Evolutionary conservation across 2,329 filamentous ascomycete species (phyloP).

Genomic region (Hypoxylon sp.): DNA sequence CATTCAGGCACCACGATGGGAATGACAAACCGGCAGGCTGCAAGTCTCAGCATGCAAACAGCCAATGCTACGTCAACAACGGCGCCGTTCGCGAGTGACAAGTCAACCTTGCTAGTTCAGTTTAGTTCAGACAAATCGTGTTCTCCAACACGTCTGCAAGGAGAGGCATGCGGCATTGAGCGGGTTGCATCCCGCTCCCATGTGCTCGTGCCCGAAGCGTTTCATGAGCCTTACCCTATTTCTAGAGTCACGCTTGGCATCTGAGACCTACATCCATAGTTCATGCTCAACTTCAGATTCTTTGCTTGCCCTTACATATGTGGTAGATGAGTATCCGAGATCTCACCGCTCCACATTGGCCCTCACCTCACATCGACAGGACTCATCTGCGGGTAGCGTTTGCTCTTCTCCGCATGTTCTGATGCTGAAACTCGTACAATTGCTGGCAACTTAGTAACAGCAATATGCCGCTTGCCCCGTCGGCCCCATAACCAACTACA

Average conservation of each 20-base stretch:
- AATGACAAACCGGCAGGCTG: slow-evolving; percentile 29
- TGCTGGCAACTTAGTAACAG: slow-evolving; percentile 13
- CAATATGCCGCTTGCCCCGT: slow-evolving; percentile 18
- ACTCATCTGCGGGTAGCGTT: neutral
- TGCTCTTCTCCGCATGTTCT: neutral
- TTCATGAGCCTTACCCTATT: slow-evolving; percentile 33
- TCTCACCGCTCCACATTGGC: neutral
- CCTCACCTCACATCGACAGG: neutral
- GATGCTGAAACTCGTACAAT: slow-evolving; percentile 14
- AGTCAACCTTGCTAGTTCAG: slow-evolving; percentile 10
- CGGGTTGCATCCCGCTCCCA: slow-evolving; percentile 41
- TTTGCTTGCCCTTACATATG: neutral
- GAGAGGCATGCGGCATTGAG: slow-evolving; percentile 30
- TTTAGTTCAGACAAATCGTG: slow-evolving; percentile 16
- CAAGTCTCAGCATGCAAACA: slow-evolving; percentile 20
- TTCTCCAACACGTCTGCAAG: slow-evolving; percentile 20
- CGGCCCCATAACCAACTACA: slow-evolving; percentile 18
- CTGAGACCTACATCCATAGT: slow-evolving; percentile 26
- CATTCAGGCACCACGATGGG: slow-evolving; percentile 37
- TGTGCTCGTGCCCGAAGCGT: slow-evolving; percentile 37
- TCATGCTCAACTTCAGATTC: slow-evolving; percentile 8
- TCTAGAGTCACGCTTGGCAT: slow-evolving; percentile 31
- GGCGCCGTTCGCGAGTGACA: slow-evolving; percentile 12
- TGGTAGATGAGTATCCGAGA: slow-evolving; percentile 1
- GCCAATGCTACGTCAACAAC: slow-evolving; percentile 28